Base-by-base conservation (phyloP, 2,329 filamentous ascomycete species). In the Fusarium bactridioides region DNA sequence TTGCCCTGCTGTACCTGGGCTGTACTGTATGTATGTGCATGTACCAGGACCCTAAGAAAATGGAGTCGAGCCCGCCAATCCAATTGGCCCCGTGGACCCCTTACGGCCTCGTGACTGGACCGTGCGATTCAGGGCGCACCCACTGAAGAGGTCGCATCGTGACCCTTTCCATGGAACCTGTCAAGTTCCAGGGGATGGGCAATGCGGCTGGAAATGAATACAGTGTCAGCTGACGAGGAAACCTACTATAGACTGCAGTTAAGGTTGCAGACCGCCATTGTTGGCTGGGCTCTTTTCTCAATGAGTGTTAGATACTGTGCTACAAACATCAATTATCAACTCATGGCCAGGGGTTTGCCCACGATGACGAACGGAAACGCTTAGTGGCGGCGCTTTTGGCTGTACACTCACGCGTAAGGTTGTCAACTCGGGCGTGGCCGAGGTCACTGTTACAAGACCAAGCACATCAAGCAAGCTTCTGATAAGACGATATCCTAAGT, bases 41-140 rank as follows among this genome's bases (percentile, higher is more conserved):
- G 31, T 33, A 35, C 33, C 23, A 67, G 54, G 47, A 70, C 56
- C 63, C 67, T 25, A 67, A 60, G 44, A 47, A 45, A 59, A 67
- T 60, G 45, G 53, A 64, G 48, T 48, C 70, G n/a, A 62, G 62
- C 62, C 67, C 40, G 67, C 67, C 73, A 70, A 74, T 78, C 62
- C 70, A 68, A 74, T 75, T 77, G 68, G 67, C 64, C 75, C 70
- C 78, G 78, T 80, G 78, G 74, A 74, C 53, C 61, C 66, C 43
- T 15, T 50, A 25, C 43, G 66, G 65, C 68, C 70, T 57, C 75
- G 69, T 79, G 77, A 79, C 70, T 79, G 77, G 78, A 35, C 61
- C 35, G 44, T 38, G 40, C 45, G 71, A 69, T 57, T 67, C 71
- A 74, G 31, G 48, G 43, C 53, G 50, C 57, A 71, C 47, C 70